Evolutionary conservation across 108 stramenopile species (phyloP).

Genomic region (Cyclotella baltica): DNA sequence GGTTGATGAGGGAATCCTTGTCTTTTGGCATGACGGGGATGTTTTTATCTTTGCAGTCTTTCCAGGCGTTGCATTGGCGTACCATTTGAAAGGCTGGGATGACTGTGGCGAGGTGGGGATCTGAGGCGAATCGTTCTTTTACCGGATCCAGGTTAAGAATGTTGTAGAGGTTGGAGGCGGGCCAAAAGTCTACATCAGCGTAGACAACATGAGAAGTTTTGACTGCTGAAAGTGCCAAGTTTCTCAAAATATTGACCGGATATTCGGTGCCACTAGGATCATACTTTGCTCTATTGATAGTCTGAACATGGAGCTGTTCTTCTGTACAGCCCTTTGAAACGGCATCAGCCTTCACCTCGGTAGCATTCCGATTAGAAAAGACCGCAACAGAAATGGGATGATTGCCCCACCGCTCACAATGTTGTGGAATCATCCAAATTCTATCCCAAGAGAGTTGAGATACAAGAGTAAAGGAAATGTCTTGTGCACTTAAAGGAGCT

Average conservation of each 20-base stretch:
- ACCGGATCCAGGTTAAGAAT: slow-evolving; percentile 40
- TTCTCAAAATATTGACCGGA: slow-evolving; percentile 91
- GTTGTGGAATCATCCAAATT: slow-evolving; percentile 80
- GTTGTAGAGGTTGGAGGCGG: slow-evolving; percentile 65
- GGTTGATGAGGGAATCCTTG: slow-evolving; percentile 40
- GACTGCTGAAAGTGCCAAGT: slow-evolving; percentile 75
- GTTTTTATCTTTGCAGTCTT: slow-evolving; percentile 72
- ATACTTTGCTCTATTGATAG: slow-evolving; percentile 40
- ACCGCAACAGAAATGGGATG: slow-evolving; percentile 79
- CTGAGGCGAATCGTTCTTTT: slow-evolving; percentile 48
- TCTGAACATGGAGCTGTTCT: slow-evolving; percentile 51
- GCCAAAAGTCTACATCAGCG: slow-evolving; percentile 93
- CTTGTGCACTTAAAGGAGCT: slow-evolving; percentile 18
- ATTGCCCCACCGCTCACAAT: slow-evolving; percentile 79
- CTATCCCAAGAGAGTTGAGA: slow-evolving; percentile 80
- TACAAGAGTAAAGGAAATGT: slow-evolving; percentile 65
- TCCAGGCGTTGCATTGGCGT: slow-evolving; percentile 61
- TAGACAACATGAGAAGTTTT: slow-evolving; percentile 80
- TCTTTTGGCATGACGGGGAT: slow-evolving; percentile 70
- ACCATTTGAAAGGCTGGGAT: slow-evolving; percentile 84
- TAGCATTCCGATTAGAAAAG: slow-evolving; percentile 57
- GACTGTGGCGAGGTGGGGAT: slow-evolving; percentile 68
- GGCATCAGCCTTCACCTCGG: slow-evolving; percentile 26
- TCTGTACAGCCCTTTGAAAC: slow-evolving; percentile 43
- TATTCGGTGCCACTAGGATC: slow-evolving; percentile 69